Evolutionary conservation across 306 rosid genomes (phyloP), one percentile per base, ranked within the genome.

Genomic region (Medicago truncatula): DNA sequence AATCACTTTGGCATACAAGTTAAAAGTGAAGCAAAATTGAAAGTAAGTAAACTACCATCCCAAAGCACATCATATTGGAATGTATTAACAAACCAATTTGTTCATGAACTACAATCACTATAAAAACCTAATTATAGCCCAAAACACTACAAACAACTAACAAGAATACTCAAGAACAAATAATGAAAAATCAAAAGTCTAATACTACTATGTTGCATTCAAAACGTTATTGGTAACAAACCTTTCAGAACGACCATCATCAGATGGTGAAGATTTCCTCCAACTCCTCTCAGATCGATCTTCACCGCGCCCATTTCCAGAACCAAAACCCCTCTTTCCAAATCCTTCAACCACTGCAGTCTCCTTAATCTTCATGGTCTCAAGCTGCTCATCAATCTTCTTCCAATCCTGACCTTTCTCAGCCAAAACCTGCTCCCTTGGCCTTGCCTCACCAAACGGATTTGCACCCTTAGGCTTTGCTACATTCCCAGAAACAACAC

Each of bases 401-500:
- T 92, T 94, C 95, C 93, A 92, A 76, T 94, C 97, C 70, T 86
- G 89, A 36, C 96, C 98, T 49, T 94, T 90, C 89, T 87, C 96
- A 0, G 95, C 97, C 89, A 94, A 84, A 56, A 94, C 98, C 88
- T 94, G 90, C 81, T 94, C 98, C 56, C 97, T 92, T 2, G 98
- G 98, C 87, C 96, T 90, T 0, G 97, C 98, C 38, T 73, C 92
- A 4, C 98, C 98, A 16, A 94, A 94, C 0, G 96, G 98, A 52
- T 84, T 91, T 2, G 89, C 31, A 8, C 90, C 86, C 82, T 86
- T 87, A 0, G 91, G 89, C 87, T 84, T 94, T 2, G 57, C 78
- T 17, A 17, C 81, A 14, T 65, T 49, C 34, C 21, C 91, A 57
- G 85, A 57, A 57, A 61, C 88, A 64, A 64, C 88, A 59, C 2